Evolutionary conservation across 345 rosid genomes (phyloP).

Genomic region (Euphorbia pulcherrima): DNA sequence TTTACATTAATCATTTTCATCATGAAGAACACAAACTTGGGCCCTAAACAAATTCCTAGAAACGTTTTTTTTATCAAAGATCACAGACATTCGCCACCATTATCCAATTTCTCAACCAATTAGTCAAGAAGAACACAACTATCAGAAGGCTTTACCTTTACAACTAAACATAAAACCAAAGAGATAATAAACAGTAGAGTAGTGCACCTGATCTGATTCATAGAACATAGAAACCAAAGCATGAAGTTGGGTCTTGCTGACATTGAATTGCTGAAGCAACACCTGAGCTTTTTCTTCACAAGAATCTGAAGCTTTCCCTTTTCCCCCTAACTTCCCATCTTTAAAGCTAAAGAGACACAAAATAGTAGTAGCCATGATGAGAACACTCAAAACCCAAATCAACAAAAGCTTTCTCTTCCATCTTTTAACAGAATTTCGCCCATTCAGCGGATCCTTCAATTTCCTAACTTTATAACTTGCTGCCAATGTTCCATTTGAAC

Average conservation of each 20-base stretch:
- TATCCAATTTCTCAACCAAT: conserved; percentile 15
- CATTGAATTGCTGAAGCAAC: conserved; percentile 50
- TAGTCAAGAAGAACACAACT: conserved; percentile 3
- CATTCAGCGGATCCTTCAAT: conserved; percentile 36
- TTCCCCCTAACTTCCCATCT: conserved; percentile 19
- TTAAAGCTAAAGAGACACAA: conserved; percentile 35
- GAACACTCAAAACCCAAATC: conserved; percentile 39
- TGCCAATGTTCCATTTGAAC: conserved; percentile 36
- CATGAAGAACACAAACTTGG: not conserved
- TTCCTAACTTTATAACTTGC: conserved; percentile 40
- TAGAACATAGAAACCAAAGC: conserved; percentile 55
- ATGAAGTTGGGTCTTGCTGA: conserved; percentile 59
- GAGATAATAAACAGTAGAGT: conserved; percentile 17
- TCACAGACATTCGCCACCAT: not conserved
- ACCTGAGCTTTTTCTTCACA: conserved; percentile 46
- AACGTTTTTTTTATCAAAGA: conserved; percentile 6
- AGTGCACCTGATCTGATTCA: conserved; percentile 60
- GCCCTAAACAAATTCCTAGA: conserved; percentile 2
- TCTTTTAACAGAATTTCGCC: conserved; percentile 28
- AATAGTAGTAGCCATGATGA: conserved; percentile 35
- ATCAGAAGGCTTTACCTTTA: conserved; percentile 6
- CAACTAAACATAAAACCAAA: conserved; percentile 1
- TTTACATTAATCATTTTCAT: not conserved
- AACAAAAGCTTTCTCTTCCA: conserved; percentile 43
- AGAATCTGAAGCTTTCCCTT: conserved; percentile 19